Evolutionary conservation across 1,284 basidiomycete species (phyloP).

Genomic region (Ceratobasidium sp.): DNA sequence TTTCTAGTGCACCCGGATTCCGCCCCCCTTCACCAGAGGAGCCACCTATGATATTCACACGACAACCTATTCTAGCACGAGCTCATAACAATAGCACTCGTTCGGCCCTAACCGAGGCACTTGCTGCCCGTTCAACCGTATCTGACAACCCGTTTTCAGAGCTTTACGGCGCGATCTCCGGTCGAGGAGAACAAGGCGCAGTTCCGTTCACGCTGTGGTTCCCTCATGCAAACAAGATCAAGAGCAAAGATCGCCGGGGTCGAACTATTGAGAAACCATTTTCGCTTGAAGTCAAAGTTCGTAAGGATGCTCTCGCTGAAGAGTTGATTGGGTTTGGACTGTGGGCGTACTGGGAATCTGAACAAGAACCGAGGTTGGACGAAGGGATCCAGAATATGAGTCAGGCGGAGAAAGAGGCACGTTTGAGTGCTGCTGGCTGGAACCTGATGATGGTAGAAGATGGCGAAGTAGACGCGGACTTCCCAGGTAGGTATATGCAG

Average conservation of each 20-base stretch:
- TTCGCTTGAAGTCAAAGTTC: conserved; percentile 70
- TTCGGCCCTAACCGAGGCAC: conserved; percentile 76
- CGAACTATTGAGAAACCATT: conserved; percentile 43
- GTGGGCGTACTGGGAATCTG: conserved; percentile 92
- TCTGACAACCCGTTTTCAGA: conserved; percentile 84
- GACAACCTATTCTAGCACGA: conserved; percentile 12
- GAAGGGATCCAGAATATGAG: conserved; percentile 68
- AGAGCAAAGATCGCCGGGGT: conserved; percentile 51
- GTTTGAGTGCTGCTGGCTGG: conserved; percentile 88
- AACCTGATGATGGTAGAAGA: conserved; percentile 96
- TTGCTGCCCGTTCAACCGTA: conserved; percentile 68
- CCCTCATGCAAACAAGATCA: conserved; percentile 73
- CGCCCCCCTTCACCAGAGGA: conserved; percentile 45
- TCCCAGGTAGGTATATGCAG: conserved; percentile 74
- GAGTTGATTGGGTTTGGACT: conserved; percentile 95
- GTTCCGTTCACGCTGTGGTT: conserved; percentile 87
- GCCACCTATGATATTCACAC: conserved; percentile 35
- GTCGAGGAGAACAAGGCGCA: conserved; percentile 74
- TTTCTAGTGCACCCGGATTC: conserved; percentile 42
- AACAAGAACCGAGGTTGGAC: conserved; percentile 82
- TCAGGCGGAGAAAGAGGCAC: conserved; percentile 58
- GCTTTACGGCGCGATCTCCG: conserved; percentile 84
- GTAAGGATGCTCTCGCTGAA: conserved; percentile 92
- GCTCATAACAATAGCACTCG: conserved; percentile 28
- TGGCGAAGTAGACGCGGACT: conserved; percentile 98